These are phyloP conservation scores for Breviolum minutum DNA, from an alignment of 73 alveolate genomes.

Conservation along the genomic window DNA sequence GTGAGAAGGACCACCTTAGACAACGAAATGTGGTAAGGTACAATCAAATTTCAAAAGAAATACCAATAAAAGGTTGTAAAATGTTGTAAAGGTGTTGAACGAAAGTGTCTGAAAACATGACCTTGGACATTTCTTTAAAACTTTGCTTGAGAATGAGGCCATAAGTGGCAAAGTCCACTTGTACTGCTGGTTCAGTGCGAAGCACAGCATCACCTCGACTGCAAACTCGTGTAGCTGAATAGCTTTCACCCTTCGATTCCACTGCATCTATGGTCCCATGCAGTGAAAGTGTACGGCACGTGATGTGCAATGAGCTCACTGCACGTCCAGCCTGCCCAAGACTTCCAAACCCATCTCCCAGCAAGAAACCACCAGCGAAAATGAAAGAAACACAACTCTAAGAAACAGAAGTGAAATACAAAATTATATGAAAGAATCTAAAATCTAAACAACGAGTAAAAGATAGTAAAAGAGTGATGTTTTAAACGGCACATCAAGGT, in stretches of 20 bases:
- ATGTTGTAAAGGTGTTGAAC: not conserved
- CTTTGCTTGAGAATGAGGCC: not conserved
- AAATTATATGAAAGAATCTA: not conserved
- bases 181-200: slow-evolving; percentile 78
- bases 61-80: not conserved
- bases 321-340: slow-evolving; percentile 67
- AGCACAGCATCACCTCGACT: slow-evolving; percentile 74
- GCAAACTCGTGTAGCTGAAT: not conserved
- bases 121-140: not conserved
- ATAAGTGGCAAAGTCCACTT: slow-evolving; percentile 79
- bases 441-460: not conserved
- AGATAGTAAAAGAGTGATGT: not conserved
- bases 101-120: not conserved
- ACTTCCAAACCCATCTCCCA: not conserved
- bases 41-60: not conserved
- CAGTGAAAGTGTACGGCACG: slow-evolving; percentile 77
- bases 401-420: no score
- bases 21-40: not conserved
- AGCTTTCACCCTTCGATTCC: not conserved
- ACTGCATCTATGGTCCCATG: not conserved
- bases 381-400: no score
- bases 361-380: not conserved
- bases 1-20: slow-evolving; percentile 80
- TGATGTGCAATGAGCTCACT: slow-evolving; percentile 87
- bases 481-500: not conserved